Conservation (phyloP, 2,329 filamentous ascomycete genomes). For the Didymella exigua region DNA sequence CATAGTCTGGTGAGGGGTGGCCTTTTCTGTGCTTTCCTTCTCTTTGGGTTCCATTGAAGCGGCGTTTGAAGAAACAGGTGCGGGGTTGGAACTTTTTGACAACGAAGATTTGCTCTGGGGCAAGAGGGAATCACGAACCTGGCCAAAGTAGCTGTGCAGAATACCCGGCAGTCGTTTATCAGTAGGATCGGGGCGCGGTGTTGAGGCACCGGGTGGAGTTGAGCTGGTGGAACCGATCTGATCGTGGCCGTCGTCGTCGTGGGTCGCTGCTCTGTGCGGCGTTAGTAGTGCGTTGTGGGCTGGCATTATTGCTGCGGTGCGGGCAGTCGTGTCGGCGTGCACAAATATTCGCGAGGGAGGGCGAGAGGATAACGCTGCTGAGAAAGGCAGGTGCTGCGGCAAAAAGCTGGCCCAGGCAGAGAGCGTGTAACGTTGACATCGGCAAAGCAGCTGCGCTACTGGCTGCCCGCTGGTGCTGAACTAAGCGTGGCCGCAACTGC, state of each 20-base stretch:
- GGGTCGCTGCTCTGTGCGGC: slow-evolving; percentile 57
- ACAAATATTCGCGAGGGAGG: slow-evolving; percentile 2
- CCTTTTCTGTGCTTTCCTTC: slow-evolving; percentile 21
- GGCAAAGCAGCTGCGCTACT: slow-evolving; percentile 20
- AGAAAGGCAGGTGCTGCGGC: slow-evolving; percentile 17
- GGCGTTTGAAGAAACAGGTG: slow-evolving; percentile 28
- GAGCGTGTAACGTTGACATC: slow-evolving; percentile 40
- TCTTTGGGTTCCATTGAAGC: slow-evolving; percentile 27
- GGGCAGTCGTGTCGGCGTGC: slow-evolving; percentile 15
- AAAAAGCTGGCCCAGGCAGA: slow-evolving; percentile 33
- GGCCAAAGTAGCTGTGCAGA: slow-evolving; percentile 93
- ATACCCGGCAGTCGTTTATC: slow-evolving; percentile 96
- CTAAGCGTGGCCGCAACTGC: slow-evolving; percentile 24
- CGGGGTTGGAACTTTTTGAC: slow-evolving; percentile 45
- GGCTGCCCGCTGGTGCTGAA: slow-evolving; percentile 20
- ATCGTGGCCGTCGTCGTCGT: slow-evolving; percentile 74
- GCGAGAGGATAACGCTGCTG: slow-evolving; percentile 7
- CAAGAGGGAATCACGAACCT: slow-evolving; percentile 85
- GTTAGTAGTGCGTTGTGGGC: slow-evolving; percentile 45
- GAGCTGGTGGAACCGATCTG: slow-evolving; percentile 81
- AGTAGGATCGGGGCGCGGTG: slow-evolving; percentile 88
- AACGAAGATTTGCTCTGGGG: slow-evolving; percentile 49
- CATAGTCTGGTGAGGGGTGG: slow-evolving; percentile 55
- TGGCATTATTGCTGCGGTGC: slow-evolving; percentile 36
- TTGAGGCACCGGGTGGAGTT: slow-evolving; percentile 88